Evolutionary conservation across 2,329 filamentous ascomycete genomes (phyloP).

Genomic region (Claviceps citrina): DNA sequence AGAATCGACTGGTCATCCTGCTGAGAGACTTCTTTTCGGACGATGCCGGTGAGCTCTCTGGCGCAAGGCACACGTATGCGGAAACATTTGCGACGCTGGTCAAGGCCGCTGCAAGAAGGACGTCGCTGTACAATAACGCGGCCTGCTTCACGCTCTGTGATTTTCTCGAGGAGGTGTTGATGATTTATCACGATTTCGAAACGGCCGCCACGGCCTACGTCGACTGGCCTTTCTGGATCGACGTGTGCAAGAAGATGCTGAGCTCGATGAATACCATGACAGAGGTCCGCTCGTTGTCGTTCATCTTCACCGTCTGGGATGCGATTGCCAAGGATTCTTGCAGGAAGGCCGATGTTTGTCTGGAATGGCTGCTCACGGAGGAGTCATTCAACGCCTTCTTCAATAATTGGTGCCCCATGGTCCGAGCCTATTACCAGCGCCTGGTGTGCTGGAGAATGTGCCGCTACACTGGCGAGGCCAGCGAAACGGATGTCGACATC

Average conservation of each 20-base stretch:
- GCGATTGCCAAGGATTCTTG: slow-evolving; percentile 48
- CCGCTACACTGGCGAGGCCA: slow-evolving; percentile 52
- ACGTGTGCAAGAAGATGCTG: slow-evolving; percentile 64
- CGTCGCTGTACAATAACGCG: slow-evolving; percentile 65
- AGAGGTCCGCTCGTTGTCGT: slow-evolving; percentile 69
- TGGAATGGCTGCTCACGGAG: slow-evolving; percentile 60
- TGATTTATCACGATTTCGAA: slow-evolving; percentile 39
- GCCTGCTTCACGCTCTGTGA: slow-evolving; percentile 85
- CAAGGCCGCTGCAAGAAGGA: slow-evolving; percentile 58
- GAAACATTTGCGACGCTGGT: slow-evolving; percentile 58
- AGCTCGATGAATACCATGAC: slow-evolving; percentile 79
- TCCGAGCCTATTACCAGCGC: slow-evolving; percentile 82
- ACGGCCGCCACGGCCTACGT: slow-evolving; percentile 35
- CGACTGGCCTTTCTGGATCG: slow-evolving; percentile 75
- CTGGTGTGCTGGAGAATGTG: slow-evolving; percentile 80
- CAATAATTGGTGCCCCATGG: slow-evolving; percentile 93
- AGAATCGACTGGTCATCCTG: slow-evolving; percentile 71
- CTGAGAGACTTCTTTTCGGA: slow-evolving; percentile 61
- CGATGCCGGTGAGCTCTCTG: slow-evolving; percentile 21
- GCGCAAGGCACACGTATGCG: slow-evolving; percentile 54
- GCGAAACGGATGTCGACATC: slow-evolving; percentile 53
- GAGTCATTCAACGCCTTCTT: slow-evolving; percentile 68
- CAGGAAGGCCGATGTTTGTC: slow-evolving; percentile 55
- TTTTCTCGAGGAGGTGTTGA: slow-evolving; percentile 68
- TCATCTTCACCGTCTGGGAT: slow-evolving; percentile 70